phyloP scores from a whole-genome alignment of 768 basidiomycete genomes.

The Pulveroboletus ravenelii region DNA sequence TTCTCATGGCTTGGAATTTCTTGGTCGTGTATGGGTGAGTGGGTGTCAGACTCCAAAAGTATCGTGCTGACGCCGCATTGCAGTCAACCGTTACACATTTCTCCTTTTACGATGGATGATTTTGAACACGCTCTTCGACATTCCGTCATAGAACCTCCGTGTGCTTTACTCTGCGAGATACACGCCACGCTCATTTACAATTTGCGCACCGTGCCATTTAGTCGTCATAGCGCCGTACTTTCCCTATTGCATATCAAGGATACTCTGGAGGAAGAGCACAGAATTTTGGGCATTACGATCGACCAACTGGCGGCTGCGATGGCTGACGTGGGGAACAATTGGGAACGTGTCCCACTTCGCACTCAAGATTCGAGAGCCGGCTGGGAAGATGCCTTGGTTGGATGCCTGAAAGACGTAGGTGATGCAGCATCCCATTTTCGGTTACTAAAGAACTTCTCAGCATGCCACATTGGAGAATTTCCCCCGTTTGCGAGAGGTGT shows the following conservation, averaged over 20 bases:
- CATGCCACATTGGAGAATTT: conserved; percentile 71
- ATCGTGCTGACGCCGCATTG: conserved; percentile 6
- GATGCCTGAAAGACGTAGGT: conserved; percentile 86
- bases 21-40: conserved; percentile 88
- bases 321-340: conserved; percentile 80
- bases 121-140: conserved; percentile 86
- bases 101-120: conserved; percentile 89
- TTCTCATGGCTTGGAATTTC: conserved; percentile 93
- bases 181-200: conserved; percentile 89
- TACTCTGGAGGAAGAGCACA: conserved; percentile 40
- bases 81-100: conserved; percentile 84
- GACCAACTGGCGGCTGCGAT: conserved; percentile 63
- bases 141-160: conserved; percentile 59
- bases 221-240: conserved; percentile 68
- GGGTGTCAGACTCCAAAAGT: background rate
- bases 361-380: conserved; percentile 71
- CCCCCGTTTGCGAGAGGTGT: conserved; percentile 63
- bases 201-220: conserved; percentile 75
- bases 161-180: conserved; percentile 77
- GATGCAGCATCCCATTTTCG: background rate
- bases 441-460: conserved; percentile 35
- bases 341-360: conserved; percentile 75
- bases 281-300: conserved; percentile 51
- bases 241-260: conserved; percentile 48
- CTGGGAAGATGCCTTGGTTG: conserved; percentile 90